Evolutionary conservation across 2,329 filamentous ascomycete species (phyloP), one percentile per base, ranked within the genome.

Genomic region (Fusarium abutilonis): DNA sequence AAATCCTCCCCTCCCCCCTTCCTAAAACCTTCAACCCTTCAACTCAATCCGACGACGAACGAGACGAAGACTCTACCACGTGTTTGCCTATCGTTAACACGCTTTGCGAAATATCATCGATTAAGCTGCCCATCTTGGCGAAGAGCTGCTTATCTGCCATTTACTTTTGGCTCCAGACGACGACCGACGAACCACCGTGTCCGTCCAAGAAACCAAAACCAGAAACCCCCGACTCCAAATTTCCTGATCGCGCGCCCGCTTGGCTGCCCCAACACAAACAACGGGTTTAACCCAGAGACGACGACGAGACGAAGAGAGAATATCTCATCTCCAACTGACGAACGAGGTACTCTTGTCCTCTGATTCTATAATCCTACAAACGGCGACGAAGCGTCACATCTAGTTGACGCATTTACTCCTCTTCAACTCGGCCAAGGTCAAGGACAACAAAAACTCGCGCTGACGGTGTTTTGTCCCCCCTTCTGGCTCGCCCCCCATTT

Each of bases 21-120:
- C 53, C 38, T 45, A 63, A 60, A 66, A 66, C 65, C 66, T 69
- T 68, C 67, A 63, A 69, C 67, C 64, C 67, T 69, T 59, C 67
- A 67, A 67, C 67, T 69, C 63, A 67, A 70, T 64, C 56, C 56
- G 58, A 67, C 59, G 67, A 70, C 68, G 66, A 69, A 63, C 64
- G 54, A 66, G 63, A 68, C 64, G 56, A 68, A 69, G 23, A 26
- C 23, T 8, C 23, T 26, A 26, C 23, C 23, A 26, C 23, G 48
- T 70, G 67, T 70, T 69, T 57, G 66, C 66, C 55, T 54, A 66
- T 58, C 67, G 65, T 56, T 43, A 35, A 70, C 66, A 69, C 67
- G 28, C 45, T 56, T 57, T 66, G 51, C 57, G 53, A 70, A 56
- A 70, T 51, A 66, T 13, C 11, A 63, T 57, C 48, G 60, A 63